Evolutionary conservation across 345 rosid genomes (phyloP), one percentile per base, ranked within the genome.

Genomic region (Stellera chamaejasme): DNA sequence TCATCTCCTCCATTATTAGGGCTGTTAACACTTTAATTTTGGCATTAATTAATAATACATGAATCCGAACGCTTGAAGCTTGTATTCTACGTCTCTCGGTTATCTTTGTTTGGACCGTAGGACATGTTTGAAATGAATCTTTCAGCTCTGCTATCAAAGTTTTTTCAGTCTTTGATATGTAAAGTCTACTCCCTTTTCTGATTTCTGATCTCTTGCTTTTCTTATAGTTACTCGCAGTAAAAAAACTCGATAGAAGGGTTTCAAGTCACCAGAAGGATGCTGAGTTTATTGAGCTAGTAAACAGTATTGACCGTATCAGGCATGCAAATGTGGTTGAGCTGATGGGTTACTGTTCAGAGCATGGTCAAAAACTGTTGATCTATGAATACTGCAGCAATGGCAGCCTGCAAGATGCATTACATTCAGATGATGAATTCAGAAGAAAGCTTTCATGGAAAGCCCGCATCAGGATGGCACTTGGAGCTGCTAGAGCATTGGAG

Each of bases 281-380:
- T 3, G 96, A 90, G 59, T 94, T 94, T 62, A 72, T 90, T 62
- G 88, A 76, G 59, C 70, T 94, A 57, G 95, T 94, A 50, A 81
- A 87, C 74, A 73, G 72, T 67, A 66, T 94, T 58, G 96, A 94
- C 69, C 69, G 69, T 61, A 83, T 94, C 52, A 83, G 90, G 60
- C 96, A 94, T 50, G 90, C 90, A 42, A 83, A 90, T 65, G 77
- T 94, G 45, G 96, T 83, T 26, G 91, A 80, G 63, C 88, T 94
- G 54, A 79, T 79, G 79, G 99, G 99, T 45, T 94, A 83, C 75
- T 94, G 97, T 75, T 87, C 96, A 36, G 99, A 90, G 83, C 95
- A 90, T 61, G 88, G 78, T 27, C 85, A 94, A 73, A 85, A 88
- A 76, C 97, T 94, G 73, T 74, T 94, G 62, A 75, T 90, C 56